These are phyloP conservation scores for Vicia villosa DNA, from an alignment of 306 rosid genomes.

Conservation along the genomic window DNA sequence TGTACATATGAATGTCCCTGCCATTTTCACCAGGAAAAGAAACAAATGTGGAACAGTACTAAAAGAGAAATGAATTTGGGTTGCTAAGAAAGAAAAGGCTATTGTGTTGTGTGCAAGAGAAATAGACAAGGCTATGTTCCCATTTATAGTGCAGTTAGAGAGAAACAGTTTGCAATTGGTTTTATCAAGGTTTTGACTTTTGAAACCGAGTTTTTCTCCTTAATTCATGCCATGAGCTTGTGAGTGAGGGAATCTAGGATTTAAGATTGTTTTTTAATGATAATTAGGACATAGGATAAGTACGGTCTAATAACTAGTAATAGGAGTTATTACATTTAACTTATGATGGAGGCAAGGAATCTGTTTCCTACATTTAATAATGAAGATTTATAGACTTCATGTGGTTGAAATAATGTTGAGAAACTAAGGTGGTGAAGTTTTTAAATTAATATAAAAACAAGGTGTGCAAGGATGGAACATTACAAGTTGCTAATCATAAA, in stretches of 20 bases:
- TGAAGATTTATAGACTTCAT: not conserved
- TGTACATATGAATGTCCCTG: constrained; percentile 31
- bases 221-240: constrained; percentile 40
- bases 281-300: not conserved
- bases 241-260: constrained; percentile 10
- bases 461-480: no score
- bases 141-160: constrained; percentile 39
- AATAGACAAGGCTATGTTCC: constrained; percentile 6
- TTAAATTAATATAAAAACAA: no score
- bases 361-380: not conserved
- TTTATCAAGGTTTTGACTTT: constrained; percentile 30
- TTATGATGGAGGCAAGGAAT: not conserved
- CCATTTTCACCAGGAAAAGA: constrained; percentile 46
- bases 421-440: no score
- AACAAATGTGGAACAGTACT: not conserved
- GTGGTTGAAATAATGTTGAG: not conserved
- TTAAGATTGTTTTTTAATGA: not conserved
- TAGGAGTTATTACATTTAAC: not conserved
- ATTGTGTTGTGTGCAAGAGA: constrained; percentile 6
- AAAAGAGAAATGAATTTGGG: constrained; percentile 13
- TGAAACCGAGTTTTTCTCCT: constrained; percentile 51
- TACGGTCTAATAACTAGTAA: not conserved
- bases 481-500: no score
- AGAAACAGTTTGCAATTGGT: constrained; percentile 15
- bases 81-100: constrained; percentile 6